A percentile compares a stretch with the other conserved stretches of the same genome.
These are phyloP conservation scores for Myxozyma monticola DNA, from an alignment of 805 yeast species.

Conservation along the genomic window DNA sequence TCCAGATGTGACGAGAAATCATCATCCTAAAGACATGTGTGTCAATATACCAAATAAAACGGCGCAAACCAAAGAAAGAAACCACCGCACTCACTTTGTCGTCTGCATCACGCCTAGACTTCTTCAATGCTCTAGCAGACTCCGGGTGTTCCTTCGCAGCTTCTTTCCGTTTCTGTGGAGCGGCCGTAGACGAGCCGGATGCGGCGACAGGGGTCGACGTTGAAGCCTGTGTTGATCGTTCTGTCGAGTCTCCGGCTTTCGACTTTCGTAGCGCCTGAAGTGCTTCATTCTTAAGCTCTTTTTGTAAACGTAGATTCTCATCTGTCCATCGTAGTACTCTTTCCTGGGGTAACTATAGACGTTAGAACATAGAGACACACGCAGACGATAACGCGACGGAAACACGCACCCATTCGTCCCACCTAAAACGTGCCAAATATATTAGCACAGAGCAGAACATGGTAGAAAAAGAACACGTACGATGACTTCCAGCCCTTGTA, in stretches of 20 bases:
- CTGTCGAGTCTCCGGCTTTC: constrained; percentile 17
- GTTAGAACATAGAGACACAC: not conserved
- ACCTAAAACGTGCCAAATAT: constrained; percentile 42
- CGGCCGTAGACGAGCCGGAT: not conserved
- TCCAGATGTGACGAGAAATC: constrained; percentile 43
- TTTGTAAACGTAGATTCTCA: constrained; percentile 65
- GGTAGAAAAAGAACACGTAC: constrained; percentile 5
- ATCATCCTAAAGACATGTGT: constrained; percentile 13
- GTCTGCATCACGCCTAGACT: constrained; percentile 25
- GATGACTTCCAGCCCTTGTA: constrained; percentile 94
- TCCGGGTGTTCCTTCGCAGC: constrained; percentile 15
- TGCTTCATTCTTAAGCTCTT: constrained; percentile 56
- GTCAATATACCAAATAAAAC: not conserved
- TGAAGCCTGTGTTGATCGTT: not conserved
- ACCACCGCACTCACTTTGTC: constrained; percentile 14
- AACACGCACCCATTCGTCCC: constrained; percentile 90
- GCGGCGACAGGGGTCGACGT: not conserved
- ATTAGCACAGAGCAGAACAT: not conserved
- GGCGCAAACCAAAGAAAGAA: not conserved
- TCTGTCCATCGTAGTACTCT: constrained; percentile 68
- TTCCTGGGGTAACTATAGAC: constrained; percentile 42
- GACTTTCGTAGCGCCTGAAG: constrained; percentile 35
- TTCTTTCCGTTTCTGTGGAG: constrained; percentile 29
- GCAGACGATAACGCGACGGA: not conserved
- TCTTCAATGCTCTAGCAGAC: constrained; percentile 13